A percentile compares a stretch with the other conserved stretches of the same genome.
phyloP scores from a whole-genome alignment of 208 protist genomes.

The Balamuthia mandrillaris region DNA sequence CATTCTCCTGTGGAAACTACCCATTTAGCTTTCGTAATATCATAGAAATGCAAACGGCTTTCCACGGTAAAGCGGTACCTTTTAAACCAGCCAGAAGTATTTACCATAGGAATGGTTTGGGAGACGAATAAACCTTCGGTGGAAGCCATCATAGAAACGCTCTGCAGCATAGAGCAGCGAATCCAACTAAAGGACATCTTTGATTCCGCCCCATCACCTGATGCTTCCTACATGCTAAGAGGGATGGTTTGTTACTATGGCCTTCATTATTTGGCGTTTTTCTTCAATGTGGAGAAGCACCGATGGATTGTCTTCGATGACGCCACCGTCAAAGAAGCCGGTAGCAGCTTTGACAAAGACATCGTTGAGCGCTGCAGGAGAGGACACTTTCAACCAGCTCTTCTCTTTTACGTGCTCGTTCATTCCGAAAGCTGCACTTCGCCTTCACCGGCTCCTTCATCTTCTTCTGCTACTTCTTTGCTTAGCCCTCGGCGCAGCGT shows the following conservation, averaged over 20 bases:
- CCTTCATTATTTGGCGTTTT: neutral
- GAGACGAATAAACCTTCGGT: neutral
- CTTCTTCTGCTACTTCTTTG: neutral
- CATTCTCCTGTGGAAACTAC: neutral
- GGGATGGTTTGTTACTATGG: slow-evolving; percentile 1
- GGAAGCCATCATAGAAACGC: neutral
- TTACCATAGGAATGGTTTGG: neutral
- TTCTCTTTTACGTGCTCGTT: slow-evolving; percentile 28
- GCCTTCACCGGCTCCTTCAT: no score
- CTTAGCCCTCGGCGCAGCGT: neutral
- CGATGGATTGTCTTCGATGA: neutral
- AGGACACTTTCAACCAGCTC: neutral
- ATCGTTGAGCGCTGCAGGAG: neutral
- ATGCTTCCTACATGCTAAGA: no score
- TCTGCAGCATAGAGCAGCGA: neutral
- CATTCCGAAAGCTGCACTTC: no score
- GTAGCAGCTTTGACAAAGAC: no score
- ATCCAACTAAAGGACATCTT: neutral
- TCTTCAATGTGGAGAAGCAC: neutral
- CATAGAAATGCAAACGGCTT: neutral
- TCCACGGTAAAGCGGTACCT: neutral
- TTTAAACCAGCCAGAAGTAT: neutral
- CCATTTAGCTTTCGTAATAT: neutral
- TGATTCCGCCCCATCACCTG: neutral
- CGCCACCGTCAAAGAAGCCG: neutral